phyloP scores from a whole-genome alignment of 192 early-diverging fungal species.

The Paraglomus brasilianum region DNA sequence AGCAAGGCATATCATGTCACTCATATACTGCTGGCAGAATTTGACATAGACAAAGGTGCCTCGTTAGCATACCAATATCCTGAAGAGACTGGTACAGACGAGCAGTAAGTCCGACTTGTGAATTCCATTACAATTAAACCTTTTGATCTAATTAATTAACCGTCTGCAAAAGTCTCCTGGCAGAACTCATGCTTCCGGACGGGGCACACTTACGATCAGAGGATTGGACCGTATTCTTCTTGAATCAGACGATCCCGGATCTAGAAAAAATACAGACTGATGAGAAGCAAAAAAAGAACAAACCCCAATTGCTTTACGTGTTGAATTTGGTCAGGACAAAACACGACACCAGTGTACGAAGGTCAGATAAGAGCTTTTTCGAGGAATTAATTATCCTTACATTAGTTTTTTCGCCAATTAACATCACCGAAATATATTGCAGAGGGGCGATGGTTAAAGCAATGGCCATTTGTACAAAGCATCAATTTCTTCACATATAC shows the following conservation, averaged over 20 bases:
- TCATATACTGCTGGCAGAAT: constrained; percentile 90
- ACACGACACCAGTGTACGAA: constrained; percentile 77
- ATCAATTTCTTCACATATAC: constrained; percentile 92
- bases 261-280: constrained; percentile 36
- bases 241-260: constrained; percentile 71
- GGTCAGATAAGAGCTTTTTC: too few species aligned
- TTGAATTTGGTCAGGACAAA: constrained; percentile 89
- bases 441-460: constrained; percentile 92
- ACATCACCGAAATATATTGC: constrained; percentile 7
- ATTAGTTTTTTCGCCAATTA: not conserved
- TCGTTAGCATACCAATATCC: constrained; percentile 88
- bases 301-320: constrained; percentile 81
- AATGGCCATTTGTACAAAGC: constrained; percentile 88
- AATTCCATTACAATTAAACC: not conserved
- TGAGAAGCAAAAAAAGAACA: constrained; percentile 32
- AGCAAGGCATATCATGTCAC: constrained; percentile 57
- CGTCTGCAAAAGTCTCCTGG: constrained; percentile 57
- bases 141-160: not conserved
- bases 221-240: constrained; percentile 93
- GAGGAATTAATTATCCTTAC: not conserved
- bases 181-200: constrained; percentile 97
- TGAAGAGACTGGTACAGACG: constrained; percentile 74
- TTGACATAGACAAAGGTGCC: constrained; percentile 93
- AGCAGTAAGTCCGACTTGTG: constrained; percentile 55
- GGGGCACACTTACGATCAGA: constrained; percentile 90